Conservation (phyloP, 2,329 filamentous ascomycete genomes). For the Ceratocystis lukuohia region DNA sequence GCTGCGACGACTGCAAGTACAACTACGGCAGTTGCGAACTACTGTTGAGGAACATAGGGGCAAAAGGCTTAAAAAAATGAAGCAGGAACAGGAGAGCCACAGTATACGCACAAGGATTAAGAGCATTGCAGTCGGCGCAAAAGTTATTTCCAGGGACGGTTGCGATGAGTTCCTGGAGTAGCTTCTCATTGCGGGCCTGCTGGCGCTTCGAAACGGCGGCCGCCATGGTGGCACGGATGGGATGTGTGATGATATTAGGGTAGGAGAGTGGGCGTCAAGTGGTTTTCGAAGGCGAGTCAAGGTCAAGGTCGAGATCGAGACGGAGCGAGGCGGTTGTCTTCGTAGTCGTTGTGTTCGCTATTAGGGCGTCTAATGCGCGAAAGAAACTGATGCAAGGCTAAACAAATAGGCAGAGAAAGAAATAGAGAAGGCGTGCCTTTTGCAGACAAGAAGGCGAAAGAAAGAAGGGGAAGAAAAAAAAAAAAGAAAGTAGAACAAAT, state of each 20-base stretch:
- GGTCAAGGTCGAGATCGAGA: no score
- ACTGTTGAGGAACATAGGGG: background rate
- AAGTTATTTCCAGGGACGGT: conserved; percentile 73
- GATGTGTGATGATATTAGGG: background rate
- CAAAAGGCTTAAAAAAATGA: background rate
- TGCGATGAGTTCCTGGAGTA: conserved; percentile 77
- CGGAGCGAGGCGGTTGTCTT: no score
- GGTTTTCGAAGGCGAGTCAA: no score
- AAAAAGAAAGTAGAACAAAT: background rate
- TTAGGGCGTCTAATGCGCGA: background rate
- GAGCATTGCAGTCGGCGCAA: conserved; percentile 84
- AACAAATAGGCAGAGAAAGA: background rate
- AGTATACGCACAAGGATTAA: conserved; percentile 65
- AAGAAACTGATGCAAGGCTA: background rate
- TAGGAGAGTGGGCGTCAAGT: no score
- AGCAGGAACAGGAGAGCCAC: conserved; percentile 11
- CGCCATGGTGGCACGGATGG: conserved; percentile 15
- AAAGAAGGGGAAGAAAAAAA: background rate
- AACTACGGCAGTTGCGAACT: background rate
- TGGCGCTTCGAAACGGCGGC: conserved; percentile 55
- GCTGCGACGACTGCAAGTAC: background rate
- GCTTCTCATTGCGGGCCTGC: conserved; percentile 91
- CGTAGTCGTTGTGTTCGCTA: background rate
- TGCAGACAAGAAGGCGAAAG: background rate
- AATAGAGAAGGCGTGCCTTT: background rate